phyloP scores from a whole-genome alignment of 164 flowering plant genomes.

The Akebia trifoliata region DNA sequence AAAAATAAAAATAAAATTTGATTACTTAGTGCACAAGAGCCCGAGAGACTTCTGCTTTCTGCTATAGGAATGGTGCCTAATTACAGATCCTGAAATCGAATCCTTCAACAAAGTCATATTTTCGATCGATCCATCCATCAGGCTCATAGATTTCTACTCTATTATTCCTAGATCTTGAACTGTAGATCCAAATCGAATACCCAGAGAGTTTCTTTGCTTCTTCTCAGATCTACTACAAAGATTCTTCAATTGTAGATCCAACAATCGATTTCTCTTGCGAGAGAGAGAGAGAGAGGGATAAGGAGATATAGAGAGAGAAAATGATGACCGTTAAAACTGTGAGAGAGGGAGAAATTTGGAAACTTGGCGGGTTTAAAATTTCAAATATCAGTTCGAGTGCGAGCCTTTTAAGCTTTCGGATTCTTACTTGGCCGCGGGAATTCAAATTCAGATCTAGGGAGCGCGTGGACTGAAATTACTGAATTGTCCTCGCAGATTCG shows the following conservation, averaged over 20 bases:
- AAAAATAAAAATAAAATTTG: not conserved
- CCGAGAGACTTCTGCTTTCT: slow-evolving; percentile 91
- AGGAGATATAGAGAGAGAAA: not conserved
- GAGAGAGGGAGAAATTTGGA: not conserved
- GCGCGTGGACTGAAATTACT: not conserved
- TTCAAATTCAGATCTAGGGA: slow-evolving; percentile 9
- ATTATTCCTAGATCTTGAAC: no score
- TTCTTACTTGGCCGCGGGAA: slow-evolving; percentile 11
- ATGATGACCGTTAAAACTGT: not conserved
- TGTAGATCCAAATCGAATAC: no score
- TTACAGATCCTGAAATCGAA: slow-evolving; percentile 23
- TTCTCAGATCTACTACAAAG: not conserved
- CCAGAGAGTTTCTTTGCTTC: not conserved
- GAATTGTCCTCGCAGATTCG: not conserved
- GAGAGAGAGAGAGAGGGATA: slow-evolving; percentile 4
- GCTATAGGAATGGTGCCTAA: slow-evolving; percentile 46
- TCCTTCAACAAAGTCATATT: slow-evolving; percentile 2
- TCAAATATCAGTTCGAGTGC: slow-evolving; percentile 11
- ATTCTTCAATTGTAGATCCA: not conserved
- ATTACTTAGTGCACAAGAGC: slow-evolving; percentile 82
- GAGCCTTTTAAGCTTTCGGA: not conserved
- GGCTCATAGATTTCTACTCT: no score
- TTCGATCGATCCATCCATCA: not conserved
- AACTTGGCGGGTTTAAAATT: slow-evolving; percentile 19
- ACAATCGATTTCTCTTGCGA: not conserved